These are phyloP conservation scores for Leptodermis oblonga DNA, from an alignment of 257 asterid species.

Conservation along the genomic window DNA sequence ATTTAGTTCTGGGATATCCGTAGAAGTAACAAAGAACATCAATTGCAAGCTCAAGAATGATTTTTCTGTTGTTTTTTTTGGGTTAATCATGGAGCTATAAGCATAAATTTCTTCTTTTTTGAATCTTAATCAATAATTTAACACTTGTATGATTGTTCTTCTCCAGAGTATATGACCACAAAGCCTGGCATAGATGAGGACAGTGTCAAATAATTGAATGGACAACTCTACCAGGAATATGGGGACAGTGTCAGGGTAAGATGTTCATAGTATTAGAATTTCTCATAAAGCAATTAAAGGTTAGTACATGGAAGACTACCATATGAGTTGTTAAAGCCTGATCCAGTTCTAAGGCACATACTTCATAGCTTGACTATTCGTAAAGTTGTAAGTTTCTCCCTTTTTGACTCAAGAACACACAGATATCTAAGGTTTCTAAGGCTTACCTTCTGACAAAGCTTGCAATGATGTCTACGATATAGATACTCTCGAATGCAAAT, in stretches of 20 bases:
- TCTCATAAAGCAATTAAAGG: neutral
- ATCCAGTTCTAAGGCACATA: constrained; percentile 51
- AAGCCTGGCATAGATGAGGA: constrained; percentile 61
- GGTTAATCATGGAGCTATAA: no score
- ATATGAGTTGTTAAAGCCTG: constrained; percentile 66
- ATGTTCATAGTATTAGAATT: constrained; percentile 3
- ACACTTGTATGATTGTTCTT: constrained; percentile 15
- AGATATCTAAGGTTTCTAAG: neutral
- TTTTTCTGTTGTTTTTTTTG: no score
- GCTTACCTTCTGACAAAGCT: constrained; percentile 13
- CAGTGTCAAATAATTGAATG: constrained; percentile 61
- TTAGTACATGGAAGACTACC: constrained; percentile 72
- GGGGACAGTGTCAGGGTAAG: constrained; percentile 87
- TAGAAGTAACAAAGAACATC: no score
- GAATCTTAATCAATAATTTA: neutral
- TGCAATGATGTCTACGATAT: constrained; percentile 11
- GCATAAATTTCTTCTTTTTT: neutral
- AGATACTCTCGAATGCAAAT: constrained; percentile 88
- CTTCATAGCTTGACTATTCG: constrained; percentile 65
- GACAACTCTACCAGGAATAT: constrained; percentile 65
- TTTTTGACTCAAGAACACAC: neutral
- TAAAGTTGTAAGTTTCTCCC: constrained; percentile 57
- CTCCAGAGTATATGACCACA: constrained; percentile 60
- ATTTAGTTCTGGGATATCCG: no score
- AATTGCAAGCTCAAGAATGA: no score